Evolutionary conservation across 2,329 filamentous ascomycete species (phyloP).

Genomic region (Sporothrix luriei): DNA sequence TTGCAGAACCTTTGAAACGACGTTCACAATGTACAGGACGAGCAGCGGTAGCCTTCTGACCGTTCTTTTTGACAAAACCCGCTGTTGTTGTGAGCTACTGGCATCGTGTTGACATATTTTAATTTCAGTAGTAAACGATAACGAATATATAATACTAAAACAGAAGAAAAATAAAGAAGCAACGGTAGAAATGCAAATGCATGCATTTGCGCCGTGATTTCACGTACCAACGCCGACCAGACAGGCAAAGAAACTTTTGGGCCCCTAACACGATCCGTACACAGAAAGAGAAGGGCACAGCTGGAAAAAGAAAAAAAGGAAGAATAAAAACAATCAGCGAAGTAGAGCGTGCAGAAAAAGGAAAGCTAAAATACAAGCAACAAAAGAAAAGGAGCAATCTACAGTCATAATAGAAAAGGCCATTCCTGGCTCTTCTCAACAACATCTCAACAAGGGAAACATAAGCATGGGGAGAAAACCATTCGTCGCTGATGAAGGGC

Average conservation of each 20-base stretch:
- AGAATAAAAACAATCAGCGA: slow-evolving; percentile 4
- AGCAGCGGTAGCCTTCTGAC: neutral
- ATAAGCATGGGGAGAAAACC: neutral
- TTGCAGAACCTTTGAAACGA: neutral
- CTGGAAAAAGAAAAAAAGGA: neutral
- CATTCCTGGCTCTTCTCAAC: neutral
- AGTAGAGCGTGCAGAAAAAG: neutral
- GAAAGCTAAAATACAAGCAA: slow-evolving; percentile 9
- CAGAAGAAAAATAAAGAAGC: neutral
- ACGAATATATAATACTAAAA: neutral
- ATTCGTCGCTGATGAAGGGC: neutral
- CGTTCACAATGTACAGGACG: neutral
- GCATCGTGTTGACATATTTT: neutral
- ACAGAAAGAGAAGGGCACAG: neutral
- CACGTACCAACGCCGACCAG: slow-evolving; percentile 14
- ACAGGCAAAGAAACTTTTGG: slow-evolving; percentile 15
- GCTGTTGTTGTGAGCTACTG: neutral
- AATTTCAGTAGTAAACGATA: neutral
- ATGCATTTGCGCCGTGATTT: neutral
- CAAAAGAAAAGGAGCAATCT: neutral
- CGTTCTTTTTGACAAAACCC: neutral
- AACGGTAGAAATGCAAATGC: neutral
- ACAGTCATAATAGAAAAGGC: neutral
- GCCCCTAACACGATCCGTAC: slow-evolving; percentile 6
- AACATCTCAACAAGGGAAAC: slow-evolving; percentile 3